Conservation (phyloP, 306 rosid species). For the Lathyrus tuberosus region DNA sequence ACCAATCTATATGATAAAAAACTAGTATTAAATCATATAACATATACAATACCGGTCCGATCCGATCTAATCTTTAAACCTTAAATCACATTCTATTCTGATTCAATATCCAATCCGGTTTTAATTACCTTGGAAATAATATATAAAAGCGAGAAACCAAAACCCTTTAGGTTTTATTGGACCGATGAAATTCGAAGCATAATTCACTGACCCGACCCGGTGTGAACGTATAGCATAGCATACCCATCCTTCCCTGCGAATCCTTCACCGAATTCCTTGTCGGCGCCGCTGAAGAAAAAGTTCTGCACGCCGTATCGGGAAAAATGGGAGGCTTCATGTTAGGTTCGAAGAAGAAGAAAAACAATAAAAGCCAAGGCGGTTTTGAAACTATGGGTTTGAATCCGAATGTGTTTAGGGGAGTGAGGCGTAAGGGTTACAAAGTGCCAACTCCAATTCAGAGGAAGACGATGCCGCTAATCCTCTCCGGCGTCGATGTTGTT, state of each 20-base stretch:
- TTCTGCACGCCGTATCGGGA: background rate
- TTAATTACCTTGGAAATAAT: too few relatives aligned
- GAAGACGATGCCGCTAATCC: constrained; percentile 89
- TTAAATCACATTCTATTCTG: too few relatives aligned
- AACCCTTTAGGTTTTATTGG: too few relatives aligned
- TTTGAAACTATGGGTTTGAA: constrained; percentile 77
- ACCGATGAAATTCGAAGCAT: too few relatives aligned
- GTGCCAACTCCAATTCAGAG: constrained; percentile 97
- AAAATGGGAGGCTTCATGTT: constrained; percentile 1
- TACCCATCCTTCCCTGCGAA: background rate
- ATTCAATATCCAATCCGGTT: too few relatives aligned
- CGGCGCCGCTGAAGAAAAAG: background rate
- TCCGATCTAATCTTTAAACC: too few relatives aligned
- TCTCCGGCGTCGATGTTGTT: constrained; percentile 81
- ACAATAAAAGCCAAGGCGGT: constrained; percentile 67
- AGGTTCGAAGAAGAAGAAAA: constrained; percentile 35
- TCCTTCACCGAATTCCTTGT: background rate
- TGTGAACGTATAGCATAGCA: background rate
- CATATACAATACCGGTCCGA: too few relatives aligned
- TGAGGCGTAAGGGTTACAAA: constrained; percentile 83
- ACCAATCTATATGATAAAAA: too few relatives aligned
- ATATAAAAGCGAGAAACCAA: too few relatives aligned
- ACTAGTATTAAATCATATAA: too few relatives aligned
- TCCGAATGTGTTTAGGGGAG: constrained; percentile 63
- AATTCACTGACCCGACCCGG: background rate